Evolutionary conservation across 2,329 filamentous ascomycete species (phyloP), one percentile per base, ranked within the genome.

Genomic region (Fusarium pininemorale): DNA sequence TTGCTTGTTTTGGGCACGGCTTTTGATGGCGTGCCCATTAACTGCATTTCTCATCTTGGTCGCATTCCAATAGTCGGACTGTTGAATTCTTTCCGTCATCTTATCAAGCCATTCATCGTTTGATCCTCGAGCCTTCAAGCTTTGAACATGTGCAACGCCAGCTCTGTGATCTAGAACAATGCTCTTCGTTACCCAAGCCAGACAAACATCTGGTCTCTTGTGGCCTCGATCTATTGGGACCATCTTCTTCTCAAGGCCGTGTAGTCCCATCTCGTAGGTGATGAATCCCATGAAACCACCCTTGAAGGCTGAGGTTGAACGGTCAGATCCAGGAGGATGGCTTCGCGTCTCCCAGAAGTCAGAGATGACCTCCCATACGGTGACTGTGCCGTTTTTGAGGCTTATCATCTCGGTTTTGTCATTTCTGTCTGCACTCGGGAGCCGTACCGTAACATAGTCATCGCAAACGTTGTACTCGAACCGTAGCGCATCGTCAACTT

Each of bases 261-360:
- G 77, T 3, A 97, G 84, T 0, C 94, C 94, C 79, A 95, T 90
- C 81, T 98, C 95, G 69, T 98, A 97, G 0, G 93, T 94, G 57
- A 94, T 88, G 77, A 92, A 97, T 0, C 95, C 95, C 83, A 97
- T 90, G 67, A 97, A 91, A 0, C 95, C 95, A 58, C 94, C 95
- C 82, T 93, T 90, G 79, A 97, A 98, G 0, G 93, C 89, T 1
- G 75, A 76, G 6, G 32, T 42, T 24, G 75, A 70, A 16, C 66
- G 56, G 18, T 51, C 50, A 24, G 67, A 67, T 22, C 68, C 67
- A n/a, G 78, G 75, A 9, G 77, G 73, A 9, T 77, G 63, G 15
- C 63, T 79, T 41, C 83, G 72, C 10, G 69, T 72, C 45, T 81
- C 76, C 76, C 82, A 81, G 53, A 87, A 87, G 10, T 84, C 83